Evolutionary conservation across 768 basidiomycete genomes (phyloP).

Genomic region (Lentinula aciculospora): DNA sequence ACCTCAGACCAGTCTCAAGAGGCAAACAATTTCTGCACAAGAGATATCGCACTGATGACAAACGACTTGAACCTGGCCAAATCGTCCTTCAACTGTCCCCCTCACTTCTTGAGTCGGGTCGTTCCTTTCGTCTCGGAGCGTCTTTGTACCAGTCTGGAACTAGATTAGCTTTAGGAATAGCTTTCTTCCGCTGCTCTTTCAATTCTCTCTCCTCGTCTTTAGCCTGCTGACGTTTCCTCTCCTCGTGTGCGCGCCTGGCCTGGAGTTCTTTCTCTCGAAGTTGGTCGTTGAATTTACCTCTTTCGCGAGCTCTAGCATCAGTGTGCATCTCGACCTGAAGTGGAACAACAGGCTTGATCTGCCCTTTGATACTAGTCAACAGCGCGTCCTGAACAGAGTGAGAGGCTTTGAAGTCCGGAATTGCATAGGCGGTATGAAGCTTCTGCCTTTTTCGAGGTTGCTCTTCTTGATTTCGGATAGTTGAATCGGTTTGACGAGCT

Average conservation of each 20-base stretch:
- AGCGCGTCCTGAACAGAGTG: conserved; percentile 45
- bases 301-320: conserved; percentile 51
- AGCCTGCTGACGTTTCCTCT: conserved; percentile 38
- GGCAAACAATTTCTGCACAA: not conserved
- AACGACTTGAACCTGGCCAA: too few relatives aligned
- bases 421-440: conserved; percentile 14
- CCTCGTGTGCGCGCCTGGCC: conserved; percentile 40
- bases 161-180: conserved; percentile 64
- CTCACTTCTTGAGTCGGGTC: not conserved
- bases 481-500: conserved; percentile 32
- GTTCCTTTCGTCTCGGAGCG: conserved; percentile 13
- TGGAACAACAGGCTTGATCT: conserved; percentile 43
- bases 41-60: not conserved
- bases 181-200: conserved; percentile 53
- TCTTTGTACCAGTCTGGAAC: conserved; percentile 76
- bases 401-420: conserved; percentile 51
- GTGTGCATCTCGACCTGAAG: conserved; percentile 44
- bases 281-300: conserved; percentile 57
- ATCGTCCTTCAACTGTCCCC: not conserved
- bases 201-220: conserved; percentile 57
- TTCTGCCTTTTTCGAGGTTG: conserved; percentile 16
- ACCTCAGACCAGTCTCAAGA: too few relatives aligned
- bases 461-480: conserved; percentile 22
- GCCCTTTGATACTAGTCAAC: conserved; percentile 38
- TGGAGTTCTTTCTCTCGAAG: conserved; percentile 53